phyloP scores from a whole-genome alignment of 306 rosid genomes.

The Vigna hirtella region DNA sequence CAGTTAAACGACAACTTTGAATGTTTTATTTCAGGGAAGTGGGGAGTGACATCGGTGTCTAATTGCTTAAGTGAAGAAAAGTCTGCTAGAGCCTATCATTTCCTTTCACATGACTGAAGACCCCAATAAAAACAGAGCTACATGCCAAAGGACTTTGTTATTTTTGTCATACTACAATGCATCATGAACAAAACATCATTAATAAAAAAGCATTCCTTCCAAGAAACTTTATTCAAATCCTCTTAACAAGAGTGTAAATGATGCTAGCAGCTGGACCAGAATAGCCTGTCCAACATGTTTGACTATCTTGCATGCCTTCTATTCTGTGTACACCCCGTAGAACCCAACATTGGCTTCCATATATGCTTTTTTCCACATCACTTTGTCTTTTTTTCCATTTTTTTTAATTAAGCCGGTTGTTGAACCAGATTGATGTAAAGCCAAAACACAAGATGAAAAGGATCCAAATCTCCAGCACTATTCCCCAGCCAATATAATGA shows the following conservation, averaged over 20 bases:
- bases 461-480: constrained; percentile 3
- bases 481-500: background rate
- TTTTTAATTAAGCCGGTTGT: background rate
- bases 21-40: background rate
- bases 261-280: constrained; percentile 4
- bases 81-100: background rate
- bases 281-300: background rate
- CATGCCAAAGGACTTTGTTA: background rate
- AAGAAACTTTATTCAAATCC: background rate
- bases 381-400: background rate
- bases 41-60: background rate
- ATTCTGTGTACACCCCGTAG: background rate
- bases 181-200: background rate
- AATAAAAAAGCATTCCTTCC: background rate
- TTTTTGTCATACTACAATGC: background rate
- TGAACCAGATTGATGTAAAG: background rate
- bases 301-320: background rate
- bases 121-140: background rate
- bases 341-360: background rate
- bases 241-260: background rate
- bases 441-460: constrained; percentile 2
- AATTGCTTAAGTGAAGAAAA: background rate
- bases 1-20: background rate
- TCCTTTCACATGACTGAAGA: background rate
- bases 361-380: background rate